These are phyloP conservation scores for Boletus subparvulus DNA, from an alignment of 768 basidiomycete species.

Conservation along the genomic window DNA sequence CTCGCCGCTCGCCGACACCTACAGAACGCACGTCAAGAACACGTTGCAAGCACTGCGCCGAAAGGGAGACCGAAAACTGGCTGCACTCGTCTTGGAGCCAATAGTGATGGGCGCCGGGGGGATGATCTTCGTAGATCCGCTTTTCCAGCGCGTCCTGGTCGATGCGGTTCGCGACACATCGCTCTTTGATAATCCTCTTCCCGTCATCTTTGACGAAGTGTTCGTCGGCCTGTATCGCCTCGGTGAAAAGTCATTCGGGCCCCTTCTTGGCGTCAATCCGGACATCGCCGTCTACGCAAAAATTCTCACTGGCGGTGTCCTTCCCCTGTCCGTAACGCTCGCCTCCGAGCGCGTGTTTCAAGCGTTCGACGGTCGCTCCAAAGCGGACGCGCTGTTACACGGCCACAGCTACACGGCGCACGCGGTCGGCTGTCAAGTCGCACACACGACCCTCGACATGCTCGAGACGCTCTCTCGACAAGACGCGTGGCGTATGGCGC, in stretches of 20 bases:
- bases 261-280: constrained; percentile 70
- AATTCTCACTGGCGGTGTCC: constrained; percentile 87
- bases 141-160: constrained; percentile 87
- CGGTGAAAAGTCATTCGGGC: constrained; percentile 62
- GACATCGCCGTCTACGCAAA: constrained; percentile 94
- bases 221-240: constrained; percentile 91
- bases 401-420: constrained; percentile 97
- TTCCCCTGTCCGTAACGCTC: constrained; percentile 85
- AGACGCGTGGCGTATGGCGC: constrained; percentile 60
- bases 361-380: constrained; percentile 71
- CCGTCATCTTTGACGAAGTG: constrained; percentile 95
- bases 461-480: constrained; percentile 50
- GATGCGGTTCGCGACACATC: constrained; percentile 66
- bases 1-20: constrained; percentile 61
- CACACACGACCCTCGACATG: constrained; percentile 71
- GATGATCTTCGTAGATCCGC: constrained; percentile 96
- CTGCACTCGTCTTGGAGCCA: constrained; percentile 86
- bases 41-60: constrained; percentile 48
- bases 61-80: constrained; percentile 46
- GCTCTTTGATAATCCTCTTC: constrained; percentile 53
- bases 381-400: constrained; percentile 85
- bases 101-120: constrained; percentile 94
- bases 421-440: constrained; percentile 89
- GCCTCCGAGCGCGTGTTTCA: constrained; percentile 78
- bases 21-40: constrained; percentile 55